These are phyloP conservation scores for Neurospora sp. DNA, from an alignment of 2,329 filamentous ascomycete genomes.

Conservation along the genomic window DNA sequence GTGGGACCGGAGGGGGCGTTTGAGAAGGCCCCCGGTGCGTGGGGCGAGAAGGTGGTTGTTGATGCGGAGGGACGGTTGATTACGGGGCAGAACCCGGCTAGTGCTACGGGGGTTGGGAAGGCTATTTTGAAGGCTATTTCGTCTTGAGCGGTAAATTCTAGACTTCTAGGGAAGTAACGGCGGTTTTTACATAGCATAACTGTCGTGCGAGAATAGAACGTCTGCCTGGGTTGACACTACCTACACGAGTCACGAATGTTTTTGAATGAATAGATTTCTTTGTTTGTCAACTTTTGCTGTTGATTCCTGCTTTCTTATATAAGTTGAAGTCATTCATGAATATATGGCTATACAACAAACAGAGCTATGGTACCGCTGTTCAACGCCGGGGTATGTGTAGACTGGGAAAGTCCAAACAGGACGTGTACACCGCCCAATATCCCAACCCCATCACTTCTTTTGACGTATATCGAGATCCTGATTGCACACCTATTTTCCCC, in stretches of 20 bases:
- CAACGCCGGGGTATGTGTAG: background rate
- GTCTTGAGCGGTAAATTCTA: background rate
- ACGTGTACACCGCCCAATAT: background rate
- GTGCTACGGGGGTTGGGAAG: constrained; percentile 40
- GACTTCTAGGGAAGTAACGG: background rate
- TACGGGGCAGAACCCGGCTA: constrained; percentile 49
- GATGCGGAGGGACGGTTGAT: constrained; percentile 36
- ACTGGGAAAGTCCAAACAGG: background rate
- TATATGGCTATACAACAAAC: background rate
- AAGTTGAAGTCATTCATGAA: background rate
- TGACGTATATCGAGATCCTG: background rate
- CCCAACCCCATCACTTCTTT: background rate
- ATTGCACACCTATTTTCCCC: background rate
- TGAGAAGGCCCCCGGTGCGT: constrained; percentile 41
- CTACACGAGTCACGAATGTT: background rate
- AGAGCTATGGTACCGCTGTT: background rate
- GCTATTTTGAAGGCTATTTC: constrained; percentile 37
- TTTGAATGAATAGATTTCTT: background rate
- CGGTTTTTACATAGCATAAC: too few relatives aligned
- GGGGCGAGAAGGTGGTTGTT: constrained; percentile 38
- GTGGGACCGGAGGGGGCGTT: constrained; percentile 39
- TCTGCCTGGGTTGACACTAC: too few relatives aligned
- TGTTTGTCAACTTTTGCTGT: too few relatives aligned
- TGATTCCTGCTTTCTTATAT: too few relatives aligned
- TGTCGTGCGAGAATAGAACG: too few relatives aligned